A percentile compares a stretch with the other conserved stretches of the same genome.
phyloP scores from a whole-genome alignment of 2,329 filamentous ascomycete species.

The Xylaria sp. region DNA sequence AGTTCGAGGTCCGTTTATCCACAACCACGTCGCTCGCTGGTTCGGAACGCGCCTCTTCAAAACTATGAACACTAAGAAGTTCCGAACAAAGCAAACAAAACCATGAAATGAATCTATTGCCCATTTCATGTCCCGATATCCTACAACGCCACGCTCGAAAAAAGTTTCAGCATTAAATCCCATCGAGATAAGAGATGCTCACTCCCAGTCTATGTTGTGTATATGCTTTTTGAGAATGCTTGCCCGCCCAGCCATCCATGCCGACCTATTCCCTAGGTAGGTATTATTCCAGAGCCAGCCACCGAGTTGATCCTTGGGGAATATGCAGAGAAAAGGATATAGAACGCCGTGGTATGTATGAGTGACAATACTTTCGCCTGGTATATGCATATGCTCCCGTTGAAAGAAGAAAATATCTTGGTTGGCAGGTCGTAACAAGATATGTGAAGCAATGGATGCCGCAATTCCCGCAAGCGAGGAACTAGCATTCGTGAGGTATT shows the following conservation, averaged over 20 bases:
- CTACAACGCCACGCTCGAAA: slow-evolving; percentile 29
- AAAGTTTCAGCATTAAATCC: background rate
- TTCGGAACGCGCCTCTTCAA: background rate
- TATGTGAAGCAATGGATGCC: slow-evolving; percentile 8
- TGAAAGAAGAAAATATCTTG: background rate
- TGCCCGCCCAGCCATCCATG: background rate
- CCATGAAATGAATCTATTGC: slow-evolving; percentile 15
- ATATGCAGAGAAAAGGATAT: slow-evolving; percentile 12
- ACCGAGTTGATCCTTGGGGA: slow-evolving; percentile 16
- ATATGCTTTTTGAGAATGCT: slow-evolving; percentile 30
- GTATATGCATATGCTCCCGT: slow-evolving; percentile 26
- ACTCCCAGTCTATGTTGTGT: slow-evolving; percentile 32
- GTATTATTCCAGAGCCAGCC: slow-evolving; percentile 11
- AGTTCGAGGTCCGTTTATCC: background rate
- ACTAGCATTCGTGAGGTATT: background rate
- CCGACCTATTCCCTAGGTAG: slow-evolving; percentile 5
- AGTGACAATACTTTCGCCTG: slow-evolving; percentile 14
- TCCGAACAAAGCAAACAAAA: background rate
- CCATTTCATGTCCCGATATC: slow-evolving; percentile 21
- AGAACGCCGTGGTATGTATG: slow-evolving; percentile 34
- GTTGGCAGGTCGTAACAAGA: slow-evolving; percentile 9
- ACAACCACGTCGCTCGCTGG: background rate
- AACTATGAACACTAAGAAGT: background rate
- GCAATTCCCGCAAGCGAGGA: background rate
- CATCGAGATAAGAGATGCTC: slow-evolving; percentile 10